Base-by-base conservation (phyloP, 2,329 filamentous ascomycete genomes). In the Pseudogymnoascus sp. region DNA sequence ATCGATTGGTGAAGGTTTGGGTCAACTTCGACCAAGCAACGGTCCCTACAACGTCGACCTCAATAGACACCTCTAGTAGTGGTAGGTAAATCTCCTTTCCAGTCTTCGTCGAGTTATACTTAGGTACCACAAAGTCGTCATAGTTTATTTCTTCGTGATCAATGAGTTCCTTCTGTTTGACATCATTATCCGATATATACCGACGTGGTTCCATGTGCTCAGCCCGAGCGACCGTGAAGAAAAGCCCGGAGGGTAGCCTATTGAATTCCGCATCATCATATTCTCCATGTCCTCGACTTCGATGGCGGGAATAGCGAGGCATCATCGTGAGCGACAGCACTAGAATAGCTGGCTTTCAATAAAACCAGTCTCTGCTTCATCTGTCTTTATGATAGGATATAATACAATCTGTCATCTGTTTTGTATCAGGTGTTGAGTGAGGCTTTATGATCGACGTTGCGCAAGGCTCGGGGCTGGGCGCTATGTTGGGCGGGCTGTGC, bases 1-100 rank as follows among this genome's bases (percentile, higher is more conserved):
- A 77, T 0, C 83, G 79, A 65, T 89, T 90, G 67, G 78, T 71
- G 66, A 88, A 91, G 0, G 76, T 85, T 71, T 90, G 79, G 13
- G 60, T 61, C 42, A 61, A 27, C 18, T 37, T 61, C 33, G 60
- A 58, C 60, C 60, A 61, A 10, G 60, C 42, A 61, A 61, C n/a
- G 2, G 60, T 58, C 13, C 15, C 42, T 29, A 61, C 29, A 58
- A 37, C 42, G 21, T 48, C 42, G 42, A 48, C 42, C 42, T 48
- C 42, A 8, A 48, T n/a, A 4, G 42, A 29, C 25, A 48, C 60
- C 31, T 61, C 42, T 29, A 61, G 33, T 21, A 61, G 33, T 25
- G 60, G 60, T 9, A 61, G 42, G 31, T 61, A 61, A 5, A 58
- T 39, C 31, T 61, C 60, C 25, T 39, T 59, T n/a, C 31, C 60